Percentiles rank a stretch among this genome's conserved stretches.
phyloP scores from a whole-genome alignment of 2,329 filamentous ascomycete species.

The Eurotiales sp. region DNA sequence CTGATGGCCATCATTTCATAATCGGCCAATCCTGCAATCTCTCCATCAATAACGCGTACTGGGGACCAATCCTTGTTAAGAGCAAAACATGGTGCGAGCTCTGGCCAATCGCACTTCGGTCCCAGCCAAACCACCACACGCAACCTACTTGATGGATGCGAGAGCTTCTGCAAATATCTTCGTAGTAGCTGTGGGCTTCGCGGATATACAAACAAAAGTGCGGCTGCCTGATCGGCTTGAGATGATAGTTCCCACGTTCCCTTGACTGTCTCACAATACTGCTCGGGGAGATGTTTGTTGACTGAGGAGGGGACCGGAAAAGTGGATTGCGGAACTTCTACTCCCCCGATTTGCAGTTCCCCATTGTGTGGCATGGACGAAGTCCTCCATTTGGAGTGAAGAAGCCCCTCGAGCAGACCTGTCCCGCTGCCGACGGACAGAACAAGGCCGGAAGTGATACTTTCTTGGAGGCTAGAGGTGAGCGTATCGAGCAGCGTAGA shows the following conservation, averaged over 20 bases:
- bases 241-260: slow-evolving; percentile 3
- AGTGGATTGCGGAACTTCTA: background rate
- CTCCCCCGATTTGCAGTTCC: slow-evolving; percentile 1
- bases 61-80: slow-evolving; percentile 14
- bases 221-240: background rate
- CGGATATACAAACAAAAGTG: slow-evolving; percentile 6
- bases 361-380: background rate
- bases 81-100: slow-evolving; percentile 19
- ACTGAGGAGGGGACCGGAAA: background rate
- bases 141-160: background rate
- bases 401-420: slow-evolving; percentile 4
- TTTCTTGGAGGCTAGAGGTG: slow-evolving; percentile 1
- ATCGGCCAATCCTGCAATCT: background rate
- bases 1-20: slow-evolving; percentile 5
- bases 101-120: slow-evolving; percentile 16
- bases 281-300: background rate
- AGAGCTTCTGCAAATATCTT: background rate
- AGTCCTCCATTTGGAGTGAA: slow-evolving; percentile 1
- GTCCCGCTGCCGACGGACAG: slow-evolving; percentile 5
- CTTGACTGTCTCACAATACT: slow-evolving; percentile 2
- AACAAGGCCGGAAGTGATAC: background rate
- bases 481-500: background rate
- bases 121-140: slow-evolving; percentile 10
- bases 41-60: background rate
- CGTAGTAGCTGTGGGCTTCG: background rate